phyloP scores from a whole-genome alignment of 257 asterid genomes.

The Jaltomata sinuosa region DNA sequence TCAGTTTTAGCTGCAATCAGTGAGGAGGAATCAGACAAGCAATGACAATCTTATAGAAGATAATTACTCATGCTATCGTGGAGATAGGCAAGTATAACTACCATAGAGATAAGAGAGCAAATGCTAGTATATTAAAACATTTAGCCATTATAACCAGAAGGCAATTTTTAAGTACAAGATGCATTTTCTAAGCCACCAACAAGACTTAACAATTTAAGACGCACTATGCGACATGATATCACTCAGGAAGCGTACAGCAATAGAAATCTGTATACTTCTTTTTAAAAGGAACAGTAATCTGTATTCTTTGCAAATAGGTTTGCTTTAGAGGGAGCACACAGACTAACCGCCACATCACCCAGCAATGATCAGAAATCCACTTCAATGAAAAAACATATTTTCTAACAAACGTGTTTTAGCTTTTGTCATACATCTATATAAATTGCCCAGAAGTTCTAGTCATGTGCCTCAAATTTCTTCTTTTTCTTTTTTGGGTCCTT shows the following conservation, averaged over 20 bases:
- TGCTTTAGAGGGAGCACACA: background rate
- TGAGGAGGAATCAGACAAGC: background rate
- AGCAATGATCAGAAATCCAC: background rate
- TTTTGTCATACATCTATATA: background rate
- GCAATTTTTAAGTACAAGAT: background rate
- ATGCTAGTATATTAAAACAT: background rate
- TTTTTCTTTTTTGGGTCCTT: background rate
- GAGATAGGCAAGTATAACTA: background rate
- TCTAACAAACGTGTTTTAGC: background rate
- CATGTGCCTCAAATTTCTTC: background rate
- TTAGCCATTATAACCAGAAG: background rate
- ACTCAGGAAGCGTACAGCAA: background rate
- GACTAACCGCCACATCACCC: background rate
- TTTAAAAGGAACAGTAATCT: background rate
- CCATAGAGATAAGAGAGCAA: background rate
- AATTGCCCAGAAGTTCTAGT: background rate
- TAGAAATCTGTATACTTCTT: background rate
- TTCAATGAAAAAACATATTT: background rate
- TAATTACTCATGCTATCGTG: background rate
- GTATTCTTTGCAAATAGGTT: background rate
- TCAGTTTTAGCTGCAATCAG: constrained; percentile 66
- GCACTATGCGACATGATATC: background rate
- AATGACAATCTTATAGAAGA: background rate
- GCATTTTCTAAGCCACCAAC: background rate
- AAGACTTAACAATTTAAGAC: background rate